phyloP scores from a whole-genome alignment of 768 basidiomycete genomes.

The Kondoa subrosea region DNA sequence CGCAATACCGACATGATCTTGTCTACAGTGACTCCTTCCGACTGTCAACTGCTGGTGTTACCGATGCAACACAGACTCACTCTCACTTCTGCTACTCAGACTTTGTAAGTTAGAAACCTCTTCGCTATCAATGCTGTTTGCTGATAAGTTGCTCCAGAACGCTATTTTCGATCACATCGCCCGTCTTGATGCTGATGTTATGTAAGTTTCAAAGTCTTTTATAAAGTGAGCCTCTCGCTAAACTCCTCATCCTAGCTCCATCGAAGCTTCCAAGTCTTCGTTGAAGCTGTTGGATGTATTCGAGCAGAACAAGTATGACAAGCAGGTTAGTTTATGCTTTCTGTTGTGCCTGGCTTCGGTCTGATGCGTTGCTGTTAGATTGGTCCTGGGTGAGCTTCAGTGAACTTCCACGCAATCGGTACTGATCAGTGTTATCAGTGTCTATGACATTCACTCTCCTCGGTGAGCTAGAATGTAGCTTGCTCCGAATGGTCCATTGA shows the following conservation, averaged over 20 bases:
- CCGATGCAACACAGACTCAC: conserved; percentile 85
- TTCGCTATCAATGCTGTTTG: background rate
- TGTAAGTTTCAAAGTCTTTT: conserved; percentile 36
- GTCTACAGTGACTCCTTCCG: conserved; percentile 81
- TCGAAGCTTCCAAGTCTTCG: conserved; percentile 95
- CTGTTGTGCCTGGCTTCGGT: background rate
- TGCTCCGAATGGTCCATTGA: background rate
- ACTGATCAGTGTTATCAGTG: conserved; percentile 40
- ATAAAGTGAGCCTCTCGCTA: background rate
- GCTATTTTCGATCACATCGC: conserved; percentile 97
- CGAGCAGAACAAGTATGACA: conserved; percentile 79
- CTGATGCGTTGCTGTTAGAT: conserved; percentile 2
- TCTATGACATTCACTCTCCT: conserved; percentile 52
- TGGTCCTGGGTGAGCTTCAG: too few species aligned
- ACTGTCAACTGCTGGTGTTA: conserved; percentile 87
- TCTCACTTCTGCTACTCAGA: conserved; percentile 83
- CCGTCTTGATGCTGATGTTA: conserved; percentile 92
- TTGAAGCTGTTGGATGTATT: conserved; percentile 93
- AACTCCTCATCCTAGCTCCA: conserved; percentile 41
- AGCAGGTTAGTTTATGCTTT: background rate
- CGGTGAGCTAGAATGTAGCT: background rate
- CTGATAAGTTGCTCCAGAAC: conserved; percentile 73
- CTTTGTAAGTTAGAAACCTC: background rate
- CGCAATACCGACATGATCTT: too few species aligned
- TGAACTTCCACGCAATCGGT: too few species aligned